phyloP scores from a whole-genome alignment of 495 filamentous ascomycete species.

The Tuber calosporum region DNA sequence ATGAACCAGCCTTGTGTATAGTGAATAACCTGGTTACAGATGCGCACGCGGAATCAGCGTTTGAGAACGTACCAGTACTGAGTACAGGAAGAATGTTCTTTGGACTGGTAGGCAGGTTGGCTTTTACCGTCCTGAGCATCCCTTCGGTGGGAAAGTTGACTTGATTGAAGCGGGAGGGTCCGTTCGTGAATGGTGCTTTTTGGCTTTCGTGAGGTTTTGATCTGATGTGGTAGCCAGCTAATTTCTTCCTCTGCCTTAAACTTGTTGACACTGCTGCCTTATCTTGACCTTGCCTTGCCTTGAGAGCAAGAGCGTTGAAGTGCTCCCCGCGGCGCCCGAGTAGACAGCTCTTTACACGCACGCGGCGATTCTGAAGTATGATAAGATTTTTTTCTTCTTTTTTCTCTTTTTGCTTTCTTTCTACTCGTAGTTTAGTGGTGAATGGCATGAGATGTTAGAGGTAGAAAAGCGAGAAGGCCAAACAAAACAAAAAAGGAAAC shows the following conservation, averaged over 20 bases:
- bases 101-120: not conserved
- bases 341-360: slow-evolving; percentile 1
- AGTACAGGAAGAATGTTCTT: not conserved
- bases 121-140: not conserved
- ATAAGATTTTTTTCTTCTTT: not conserved
- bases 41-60: not conserved
- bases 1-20: not conserved
- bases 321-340: not conserved
- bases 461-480: not conserved
- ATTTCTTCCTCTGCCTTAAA: not conserved
- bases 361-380: not conserved
- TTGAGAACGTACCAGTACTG: not conserved
- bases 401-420: not conserved
- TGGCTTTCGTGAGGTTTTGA: not conserved
- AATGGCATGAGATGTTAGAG: not conserved
- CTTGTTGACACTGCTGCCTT: not conserved
- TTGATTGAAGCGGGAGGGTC: not conserved
- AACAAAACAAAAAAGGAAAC: not conserved
- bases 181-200: not conserved
- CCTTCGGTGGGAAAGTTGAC: not conserved
- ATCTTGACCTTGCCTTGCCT: not conserved
- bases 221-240: not conserved
- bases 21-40: not conserved
- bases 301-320: not conserved
- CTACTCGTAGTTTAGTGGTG: not conserved